phyloP scores from a whole-genome alignment of 805 yeast species.

The Ogataea henricii region DNA sequence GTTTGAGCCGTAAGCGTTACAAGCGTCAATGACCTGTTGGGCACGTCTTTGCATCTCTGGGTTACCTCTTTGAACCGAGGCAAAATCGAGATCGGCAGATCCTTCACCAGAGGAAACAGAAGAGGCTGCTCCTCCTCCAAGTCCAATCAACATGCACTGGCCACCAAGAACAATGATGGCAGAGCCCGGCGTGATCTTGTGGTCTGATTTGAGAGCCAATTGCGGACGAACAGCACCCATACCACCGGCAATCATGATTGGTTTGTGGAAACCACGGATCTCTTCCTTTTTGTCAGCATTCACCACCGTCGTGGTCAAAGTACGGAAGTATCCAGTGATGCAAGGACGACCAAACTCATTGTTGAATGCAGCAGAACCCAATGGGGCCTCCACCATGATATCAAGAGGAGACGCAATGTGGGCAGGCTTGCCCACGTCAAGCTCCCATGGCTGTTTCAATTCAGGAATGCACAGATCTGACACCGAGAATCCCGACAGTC shows the following conservation, averaged over 20 bases:
- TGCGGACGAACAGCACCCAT: slow-evolving; percentile 95
- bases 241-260: slow-evolving; percentile 99
- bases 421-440: slow-evolving; percentile 82
- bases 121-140: slow-evolving; percentile 99
- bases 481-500: slow-evolving; percentile 89
- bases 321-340: slow-evolving; percentile 94
- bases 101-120: slow-evolving; percentile 96
- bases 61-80: slow-evolving; percentile 98
- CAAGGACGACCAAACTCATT: slow-evolving; percentile 99
- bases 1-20: slow-evolving; percentile 74
- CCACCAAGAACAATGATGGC: slow-evolving; percentile 94
- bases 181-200: slow-evolving; percentile 88
- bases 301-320: slow-evolving; percentile 78
- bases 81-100: slow-evolving; percentile 94
- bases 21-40: slow-evolving; percentile 94
- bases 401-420: slow-evolving; percentile 93
- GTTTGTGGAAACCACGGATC: slow-evolving; percentile 96
- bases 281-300: slow-evolving; percentile 65
- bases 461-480: slow-evolving; percentile 88
- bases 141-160: slow-evolving; percentile 95
- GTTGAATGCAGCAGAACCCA: slow-evolving; percentile 97
- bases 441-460: slow-evolving; percentile 92
- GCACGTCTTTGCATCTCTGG: slow-evolving; percentile 99
- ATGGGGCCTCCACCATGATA: slow-evolving; percentile 95
- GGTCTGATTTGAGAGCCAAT: slow-evolving; percentile 78